Evolutionary conservation across 768 basidiomycete genomes (phyloP), one percentile per base, ranked within the genome.

Genomic region (Hysterangium stoloniferum): DNA sequence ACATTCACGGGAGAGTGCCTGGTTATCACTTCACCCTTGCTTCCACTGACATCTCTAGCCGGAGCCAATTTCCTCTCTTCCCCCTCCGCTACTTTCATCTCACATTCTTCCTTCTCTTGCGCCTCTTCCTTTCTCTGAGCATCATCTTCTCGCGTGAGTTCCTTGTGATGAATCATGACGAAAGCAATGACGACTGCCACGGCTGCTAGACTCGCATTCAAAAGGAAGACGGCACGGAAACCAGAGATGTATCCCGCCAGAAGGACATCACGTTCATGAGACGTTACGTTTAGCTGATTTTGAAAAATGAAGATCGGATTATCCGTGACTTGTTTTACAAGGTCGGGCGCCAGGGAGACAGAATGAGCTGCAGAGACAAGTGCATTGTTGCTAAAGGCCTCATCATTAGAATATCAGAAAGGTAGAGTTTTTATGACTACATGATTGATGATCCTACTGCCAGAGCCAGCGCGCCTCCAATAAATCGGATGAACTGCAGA

Each of bases 381-480:
- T 8, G 73, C 68, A 56, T 79, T 78, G 59, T 79, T 80, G 22
- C 61, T 69, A 48, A 15, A 2, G 22, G 4, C 24, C 15, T 45
- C 20, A 31, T 12, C 31, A 49, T 20, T 5, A 9, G 4, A 48
- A 36, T 19, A 43, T 51, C 1, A 25, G n/a, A 34, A 45, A 8
- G 27, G 5, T 12, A 32, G 25, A 27, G 3, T 32, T 51, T 52
- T 17, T 55, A 51, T 38, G 48, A 1, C 54, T 54, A 77, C 71
- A 84, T 73, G 38, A 85, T 67, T 1, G 82, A 76, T 0, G 76
- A 72, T 4, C 75, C 79, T 24, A 84, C 68, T 1, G 84, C 80
- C 1, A 87, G 71, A 4, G 78, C 71, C 2, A 90, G 59, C 0
- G 85, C 81, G 15, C 85, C 85, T 17, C 86, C 86, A 3, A 88